Percentiles rank a stretch among this genome's conserved stretches.
These are phyloP conservation scores for Penicillium carneum DNA, from an alignment of 2,329 filamentous ascomycete genomes.

Conservation along the genomic window DNA sequence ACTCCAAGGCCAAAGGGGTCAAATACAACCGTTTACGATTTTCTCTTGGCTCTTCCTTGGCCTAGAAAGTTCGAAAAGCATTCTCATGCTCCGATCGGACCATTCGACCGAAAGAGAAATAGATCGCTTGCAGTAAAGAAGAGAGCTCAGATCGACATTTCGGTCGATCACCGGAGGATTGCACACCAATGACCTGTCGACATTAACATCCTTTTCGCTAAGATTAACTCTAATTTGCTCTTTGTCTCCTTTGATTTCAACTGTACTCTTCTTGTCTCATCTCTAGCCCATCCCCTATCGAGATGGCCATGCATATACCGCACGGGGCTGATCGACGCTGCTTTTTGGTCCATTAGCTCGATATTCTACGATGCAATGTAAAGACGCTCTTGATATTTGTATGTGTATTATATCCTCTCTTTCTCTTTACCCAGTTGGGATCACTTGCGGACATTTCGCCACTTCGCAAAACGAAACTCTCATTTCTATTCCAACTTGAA, in stretches of 20 bases:
- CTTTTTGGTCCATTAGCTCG: conserved; percentile 36
- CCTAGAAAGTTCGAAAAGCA: conserved; percentile 13
- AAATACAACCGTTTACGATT: not conserved
- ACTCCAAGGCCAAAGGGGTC: not conserved
- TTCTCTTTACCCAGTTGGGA: not conserved
- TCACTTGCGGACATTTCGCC: not conserved
- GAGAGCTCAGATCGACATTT: conserved; percentile 40
- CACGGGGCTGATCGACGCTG: not conserved
- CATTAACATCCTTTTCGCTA: conserved; percentile 37
- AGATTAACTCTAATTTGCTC: conserved; percentile 33
- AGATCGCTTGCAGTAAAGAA: conserved; percentile 17
- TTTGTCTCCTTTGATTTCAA: conserved; percentile 2
- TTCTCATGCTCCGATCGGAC: conserved; percentile 25
- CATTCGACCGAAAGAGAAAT: conserved; percentile 16
- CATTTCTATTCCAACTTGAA: not conserved
- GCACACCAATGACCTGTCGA: conserved; percentile 39
- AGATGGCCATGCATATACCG: not conserved
- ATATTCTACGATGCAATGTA: conserved; percentile 38
- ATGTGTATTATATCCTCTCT: not conserved
- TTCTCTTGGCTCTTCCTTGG: not conserved
- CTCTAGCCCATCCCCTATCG: not conserved
- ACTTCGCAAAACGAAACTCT: not conserved
- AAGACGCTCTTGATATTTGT: not conserved
- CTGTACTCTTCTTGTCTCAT: not conserved
- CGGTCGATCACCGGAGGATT: conserved; percentile 46